Conservation (phyloP, 495 filamentous ascomycete species). For the Hamigera avellanea region DNA sequence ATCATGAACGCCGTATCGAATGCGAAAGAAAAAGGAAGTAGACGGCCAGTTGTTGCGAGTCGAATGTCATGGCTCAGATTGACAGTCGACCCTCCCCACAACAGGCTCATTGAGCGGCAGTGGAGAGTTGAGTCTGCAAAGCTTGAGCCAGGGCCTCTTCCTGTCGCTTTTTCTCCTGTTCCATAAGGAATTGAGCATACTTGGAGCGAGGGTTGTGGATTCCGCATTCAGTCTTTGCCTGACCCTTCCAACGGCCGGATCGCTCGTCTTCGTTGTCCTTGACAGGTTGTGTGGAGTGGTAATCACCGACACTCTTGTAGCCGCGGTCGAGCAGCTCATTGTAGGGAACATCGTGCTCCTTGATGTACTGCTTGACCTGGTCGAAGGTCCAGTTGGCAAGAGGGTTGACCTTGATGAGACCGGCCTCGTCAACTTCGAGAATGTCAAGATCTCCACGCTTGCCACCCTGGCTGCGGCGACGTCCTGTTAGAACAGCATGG, state of each 20-base stretch:
- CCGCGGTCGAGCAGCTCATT: conserved; percentile 81
- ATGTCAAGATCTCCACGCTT: conserved; percentile 81
- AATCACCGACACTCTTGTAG: conserved; percentile 96
- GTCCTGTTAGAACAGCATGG: conserved; percentile 88
- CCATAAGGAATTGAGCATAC: conserved; percentile 72
- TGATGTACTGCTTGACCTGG: conserved; percentile 79
- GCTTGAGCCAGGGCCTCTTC: conserved; percentile 44
- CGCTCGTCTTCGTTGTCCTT: conserved; percentile 88
- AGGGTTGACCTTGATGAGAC: conserved; percentile 97
- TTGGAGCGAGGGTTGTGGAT: conserved; percentile 94
- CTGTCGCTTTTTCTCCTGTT: conserved; percentile 62
- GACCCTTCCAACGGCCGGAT: conserved; percentile 94
- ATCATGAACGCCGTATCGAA: conserved; percentile 2
- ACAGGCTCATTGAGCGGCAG: conserved; percentile 17
- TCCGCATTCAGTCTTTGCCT: conserved; percentile 89
- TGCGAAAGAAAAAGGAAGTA: conserved; percentile 6
- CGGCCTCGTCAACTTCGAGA: conserved; percentile 85
- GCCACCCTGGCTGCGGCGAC: conserved; percentile 83
- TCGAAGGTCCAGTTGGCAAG: conserved; percentile 90
- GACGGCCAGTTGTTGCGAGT: conserved; percentile 6
- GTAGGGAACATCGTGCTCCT: conserved; percentile 80
- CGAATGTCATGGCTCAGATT: too few species aligned
- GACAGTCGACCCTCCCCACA: not conserved
- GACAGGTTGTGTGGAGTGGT: conserved; percentile 91
- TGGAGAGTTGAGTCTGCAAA: conserved; percentile 23